These are phyloP conservation scores for Colletotrichum acutatum DNA, from an alignment of 2,329 filamentous ascomycete species.

Conservation along the genomic window DNA sequence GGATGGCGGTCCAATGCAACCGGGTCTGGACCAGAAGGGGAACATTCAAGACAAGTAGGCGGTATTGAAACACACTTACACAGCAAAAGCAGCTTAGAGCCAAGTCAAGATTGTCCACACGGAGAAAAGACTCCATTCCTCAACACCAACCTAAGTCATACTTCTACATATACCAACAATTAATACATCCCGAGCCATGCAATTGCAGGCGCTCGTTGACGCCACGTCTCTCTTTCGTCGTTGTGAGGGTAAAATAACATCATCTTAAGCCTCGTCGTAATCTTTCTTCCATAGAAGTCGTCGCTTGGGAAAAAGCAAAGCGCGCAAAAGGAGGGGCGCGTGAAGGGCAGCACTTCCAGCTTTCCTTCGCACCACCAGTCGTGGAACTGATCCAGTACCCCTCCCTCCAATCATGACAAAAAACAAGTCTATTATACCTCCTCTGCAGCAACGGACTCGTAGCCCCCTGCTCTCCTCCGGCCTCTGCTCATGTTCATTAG, in stretches of 20 bases:
- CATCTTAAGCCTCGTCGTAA: constrained; percentile 14
- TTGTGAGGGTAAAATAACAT: constrained; percentile 6
- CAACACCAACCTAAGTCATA: constrained; percentile 17
- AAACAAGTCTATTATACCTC: constrained; percentile 55
- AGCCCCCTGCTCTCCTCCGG: constrained; percentile 64
- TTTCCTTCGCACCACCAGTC: not conserved
- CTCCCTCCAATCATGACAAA: not conserved
- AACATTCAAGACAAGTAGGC: no score
- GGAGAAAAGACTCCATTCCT: not conserved
- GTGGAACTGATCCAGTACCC: not conserved
- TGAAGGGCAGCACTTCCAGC: not conserved
- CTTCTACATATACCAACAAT: constrained; percentile 28
- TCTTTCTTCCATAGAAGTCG: not conserved
- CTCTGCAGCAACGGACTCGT: constrained; percentile 71
- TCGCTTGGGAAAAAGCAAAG: constrained; percentile 3
- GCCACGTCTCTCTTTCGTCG: constrained; percentile 15
- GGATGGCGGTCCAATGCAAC: no score
- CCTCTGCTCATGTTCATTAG: constrained; percentile 67
- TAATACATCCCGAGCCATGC: constrained; percentile 29
- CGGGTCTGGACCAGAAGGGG: no score
- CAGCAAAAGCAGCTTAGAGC: not conserved
- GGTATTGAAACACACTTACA: not conserved
- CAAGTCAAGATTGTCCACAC: not conserved
- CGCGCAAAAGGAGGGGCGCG: not conserved
- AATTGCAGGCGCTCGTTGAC: constrained; percentile 6